These are phyloP conservation scores for Fusarium nurragi DNA, from an alignment of 2,329 filamentous ascomycete species.

Conservation along the genomic window DNA sequence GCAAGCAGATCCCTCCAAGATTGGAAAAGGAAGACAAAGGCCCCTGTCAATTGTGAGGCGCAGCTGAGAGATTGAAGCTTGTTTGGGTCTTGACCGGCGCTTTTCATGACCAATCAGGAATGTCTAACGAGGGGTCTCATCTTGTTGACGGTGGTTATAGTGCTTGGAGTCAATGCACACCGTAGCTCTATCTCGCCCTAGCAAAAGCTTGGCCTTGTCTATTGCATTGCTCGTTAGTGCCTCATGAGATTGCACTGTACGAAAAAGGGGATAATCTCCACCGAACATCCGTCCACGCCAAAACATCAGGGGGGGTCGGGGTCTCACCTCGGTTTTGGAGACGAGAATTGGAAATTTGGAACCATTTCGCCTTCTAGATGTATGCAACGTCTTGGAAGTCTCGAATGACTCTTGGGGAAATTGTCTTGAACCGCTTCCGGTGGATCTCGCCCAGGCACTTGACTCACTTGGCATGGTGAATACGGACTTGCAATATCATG, in stretches of 20 bases:
- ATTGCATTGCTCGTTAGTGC: constrained; percentile 13
- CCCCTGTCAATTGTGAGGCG: constrained; percentile 37
- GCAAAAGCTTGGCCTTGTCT: constrained; percentile 13
- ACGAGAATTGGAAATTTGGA: constrained; percentile 1
- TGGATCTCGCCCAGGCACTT: constrained; percentile 7
- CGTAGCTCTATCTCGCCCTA: constrained; percentile 17
- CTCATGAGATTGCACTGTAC: constrained; percentile 31
- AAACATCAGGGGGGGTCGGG: constrained; percentile 37
- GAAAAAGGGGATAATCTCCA: constrained; percentile 45
- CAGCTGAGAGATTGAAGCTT: constrained; percentile 43
- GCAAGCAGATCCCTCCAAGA: constrained; percentile 18
- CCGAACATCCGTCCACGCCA: constrained; percentile 32
- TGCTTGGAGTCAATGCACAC: constrained; percentile 34
- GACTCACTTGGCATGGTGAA: constrained; percentile 19
- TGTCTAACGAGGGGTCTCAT: constrained; percentile 34
- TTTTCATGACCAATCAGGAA: constrained; percentile 35
- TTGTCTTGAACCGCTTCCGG: constrained; percentile 32
- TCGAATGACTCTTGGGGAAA: constrained; percentile 32
- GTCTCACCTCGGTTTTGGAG: constrained; percentile 20
- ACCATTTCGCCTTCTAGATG: constrained; percentile 24
- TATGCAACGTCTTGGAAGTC: constrained; percentile 31
- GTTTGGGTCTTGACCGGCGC: constrained; percentile 30
- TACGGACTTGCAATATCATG: constrained; percentile 11
- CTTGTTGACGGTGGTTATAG: constrained; percentile 43
- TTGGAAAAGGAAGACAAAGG: constrained; percentile 5